Evolutionary conservation across 2,329 filamentous ascomycete species (phyloP), one percentile per base, ranked within the genome.

Genomic region (Metarhizium anisopliae): DNA sequence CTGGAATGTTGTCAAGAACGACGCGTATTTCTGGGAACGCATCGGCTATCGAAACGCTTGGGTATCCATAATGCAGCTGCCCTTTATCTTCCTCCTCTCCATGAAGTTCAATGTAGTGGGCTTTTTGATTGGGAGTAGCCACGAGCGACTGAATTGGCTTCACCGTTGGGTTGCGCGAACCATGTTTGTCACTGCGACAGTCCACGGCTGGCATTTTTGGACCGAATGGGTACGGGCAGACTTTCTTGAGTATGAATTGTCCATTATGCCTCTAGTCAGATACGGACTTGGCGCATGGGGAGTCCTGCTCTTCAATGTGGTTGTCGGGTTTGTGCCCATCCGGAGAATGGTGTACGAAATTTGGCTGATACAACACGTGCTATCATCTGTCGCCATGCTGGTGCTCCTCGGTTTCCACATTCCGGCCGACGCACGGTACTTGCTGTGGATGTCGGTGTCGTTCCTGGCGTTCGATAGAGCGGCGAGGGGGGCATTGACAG

Each of bases 131-230:
- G 86, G 85, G 11, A 77, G 79, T 10, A 83, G 84, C 58, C 83
- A 89, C 63, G 86, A 89, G 69, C 77, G 83, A 8, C 72, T 89
- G 56, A 89, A 87, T 66, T 89, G 86, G 86, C 69, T 89, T 53
- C 86, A 90, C 63, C 79, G 86, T 58, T 90, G 86, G 86, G 81
- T 85, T 10, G 84, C 82, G 3, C 78, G 86, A 57, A 86, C 83
- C 55, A 81, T 89, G 71, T 78, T 89, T 40, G 71, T 89, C 16
- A 87, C 83, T 0, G 82, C 81, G 2, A 84, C 84, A 1, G 77
- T 89, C 3, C 86, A 90, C 62, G 85, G 87, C 58, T 86, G 82
- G 61, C 82, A 86, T 66, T 89, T 88, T 66, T 84, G 83, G 70
- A 72, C 73, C 2, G 78, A 85, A 64, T 89, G 85, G 83, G 77